These are phyloP conservation scores for Eucalyptus victrix DNA, from an alignment of 345 rosid species.

Conservation along the genomic window DNA sequence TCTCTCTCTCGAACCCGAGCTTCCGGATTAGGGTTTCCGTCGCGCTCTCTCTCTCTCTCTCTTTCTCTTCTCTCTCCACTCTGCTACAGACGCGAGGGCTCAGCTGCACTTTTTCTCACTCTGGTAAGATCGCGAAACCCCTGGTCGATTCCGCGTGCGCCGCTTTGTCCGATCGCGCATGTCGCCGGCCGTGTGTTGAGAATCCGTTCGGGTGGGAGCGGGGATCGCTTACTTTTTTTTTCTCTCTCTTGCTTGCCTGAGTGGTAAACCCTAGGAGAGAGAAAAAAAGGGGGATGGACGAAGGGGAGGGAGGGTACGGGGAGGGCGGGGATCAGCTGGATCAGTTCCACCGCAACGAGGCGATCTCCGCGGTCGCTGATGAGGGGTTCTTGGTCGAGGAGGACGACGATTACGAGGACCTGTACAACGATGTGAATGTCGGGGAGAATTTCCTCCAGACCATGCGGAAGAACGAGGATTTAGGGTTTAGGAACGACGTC, in stretches of 20 bases:
- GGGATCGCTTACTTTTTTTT: not conserved
- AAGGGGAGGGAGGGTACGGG: slow-evolving; percentile 16
- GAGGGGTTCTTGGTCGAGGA: slow-evolving; percentile 53
- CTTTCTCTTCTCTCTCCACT: not conserved
- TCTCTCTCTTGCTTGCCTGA: not conserved
- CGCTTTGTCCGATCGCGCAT: not conserved
- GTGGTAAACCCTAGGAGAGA: not conserved
- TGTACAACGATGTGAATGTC: slow-evolving; percentile 74
- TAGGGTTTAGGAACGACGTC: slow-evolving; percentile 16
- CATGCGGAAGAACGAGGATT: slow-evolving; percentile 35
- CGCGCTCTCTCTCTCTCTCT: not conserved
- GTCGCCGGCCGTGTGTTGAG: not conserved
- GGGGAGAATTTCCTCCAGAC: slow-evolving; percentile 72
- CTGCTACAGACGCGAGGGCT: not conserved
- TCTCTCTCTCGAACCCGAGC: not conserved
- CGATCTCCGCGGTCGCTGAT: slow-evolving; percentile 62
- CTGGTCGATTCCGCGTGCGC: not conserved
- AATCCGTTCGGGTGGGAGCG: not conserved
- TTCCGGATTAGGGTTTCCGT: not conserved
- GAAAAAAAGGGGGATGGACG: slow-evolving; percentile 15
- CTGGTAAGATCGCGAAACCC: not conserved
- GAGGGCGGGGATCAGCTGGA: slow-evolving; percentile 42
- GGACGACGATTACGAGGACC: slow-evolving; percentile 77
- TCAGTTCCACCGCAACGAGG: slow-evolving; percentile 56
- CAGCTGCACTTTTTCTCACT: not conserved